Evolutionary conservation across 805 yeast species (phyloP).

Genomic region (Cyberlindnera galapagoensis): DNA sequence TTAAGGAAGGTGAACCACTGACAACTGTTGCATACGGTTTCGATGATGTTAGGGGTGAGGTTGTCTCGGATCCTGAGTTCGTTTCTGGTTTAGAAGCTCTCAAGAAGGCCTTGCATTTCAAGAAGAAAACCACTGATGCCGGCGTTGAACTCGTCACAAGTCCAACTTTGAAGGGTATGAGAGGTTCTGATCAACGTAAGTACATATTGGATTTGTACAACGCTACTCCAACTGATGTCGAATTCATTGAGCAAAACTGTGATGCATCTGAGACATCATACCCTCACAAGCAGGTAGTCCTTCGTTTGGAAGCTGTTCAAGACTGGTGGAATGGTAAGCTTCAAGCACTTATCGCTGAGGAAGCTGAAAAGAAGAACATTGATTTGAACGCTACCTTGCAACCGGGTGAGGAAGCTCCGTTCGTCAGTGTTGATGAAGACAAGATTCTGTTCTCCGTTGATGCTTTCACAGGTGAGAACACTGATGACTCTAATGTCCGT

Average conservation of each 20-base stretch:
- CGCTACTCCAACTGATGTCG: conserved; percentile 78
- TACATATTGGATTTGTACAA: conserved; percentile 82
- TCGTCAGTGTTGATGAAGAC: conserved; percentile 46
- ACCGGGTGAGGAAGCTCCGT: conserved; percentile 37
- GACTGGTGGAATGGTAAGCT: conserved; percentile 81
- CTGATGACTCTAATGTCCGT: conserved; percentile 47
- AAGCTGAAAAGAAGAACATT: conserved; percentile 25
- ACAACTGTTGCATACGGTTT: conserved; percentile 53
- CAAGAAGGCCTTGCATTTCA: conserved; percentile 73
- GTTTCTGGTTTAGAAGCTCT: conserved; percentile 49
- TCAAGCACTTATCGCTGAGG: conserved; percentile 32
- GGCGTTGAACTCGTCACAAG: conserved; percentile 54
- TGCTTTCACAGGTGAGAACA: conserved; percentile 40
- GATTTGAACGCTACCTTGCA: conserved; percentile 16
- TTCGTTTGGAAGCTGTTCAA: conserved; percentile 85
- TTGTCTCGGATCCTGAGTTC: conserved; percentile 48
- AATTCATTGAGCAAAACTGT: conserved; percentile 57
- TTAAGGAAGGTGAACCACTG: conserved; percentile 25
- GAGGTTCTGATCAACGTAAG: conserved; percentile 78
- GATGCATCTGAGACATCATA: conserved; percentile 42
- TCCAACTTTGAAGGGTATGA: conserved; percentile 76
- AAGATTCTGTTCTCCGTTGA: conserved; percentile 48
- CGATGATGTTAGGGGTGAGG: conserved; percentile 48
- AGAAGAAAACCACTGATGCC: conserved; percentile 51
- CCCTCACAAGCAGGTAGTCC: conserved; percentile 73